These are phyloP conservation scores for Dryas drummondii DNA, from an alignment of 306 rosid species.

Conservation along the genomic window DNA sequence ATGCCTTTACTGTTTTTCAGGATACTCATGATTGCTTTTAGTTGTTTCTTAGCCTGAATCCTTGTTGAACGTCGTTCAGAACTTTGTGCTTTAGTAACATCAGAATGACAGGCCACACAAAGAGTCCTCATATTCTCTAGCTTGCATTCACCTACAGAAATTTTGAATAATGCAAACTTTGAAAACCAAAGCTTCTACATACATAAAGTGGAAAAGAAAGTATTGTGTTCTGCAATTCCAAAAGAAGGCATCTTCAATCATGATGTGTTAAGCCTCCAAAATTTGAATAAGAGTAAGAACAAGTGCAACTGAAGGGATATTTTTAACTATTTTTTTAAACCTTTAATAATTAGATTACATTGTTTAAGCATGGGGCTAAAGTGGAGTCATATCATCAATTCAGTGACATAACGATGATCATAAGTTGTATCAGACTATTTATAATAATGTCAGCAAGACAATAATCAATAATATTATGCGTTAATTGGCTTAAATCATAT, in stretches of 20 bases:
- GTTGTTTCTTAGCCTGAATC: slow-evolving; percentile 76
- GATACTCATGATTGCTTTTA: slow-evolving; percentile 50
- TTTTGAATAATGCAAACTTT: background rate
- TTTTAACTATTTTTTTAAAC: background rate
- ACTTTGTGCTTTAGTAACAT: slow-evolving; percentile 76
- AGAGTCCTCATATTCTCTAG: slow-evolving; percentile 94
- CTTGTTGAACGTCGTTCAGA: slow-evolving; percentile 66
- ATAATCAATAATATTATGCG: background rate
- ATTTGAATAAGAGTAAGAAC: background rate
- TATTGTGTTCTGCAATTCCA: background rate
- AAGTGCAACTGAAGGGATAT: background rate
- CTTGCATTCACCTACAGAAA: slow-evolving; percentile 70
- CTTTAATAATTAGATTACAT: background rate
- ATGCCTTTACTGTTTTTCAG: slow-evolving; percentile 32
- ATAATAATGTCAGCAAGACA: background rate
- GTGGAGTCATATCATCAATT: background rate
- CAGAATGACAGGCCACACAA: slow-evolving; percentile 86
- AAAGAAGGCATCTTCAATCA: background rate
- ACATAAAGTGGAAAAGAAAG: background rate
- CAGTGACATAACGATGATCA: background rate
- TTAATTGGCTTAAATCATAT: background rate
- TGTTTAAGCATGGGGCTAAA: background rate
- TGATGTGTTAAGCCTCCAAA: background rate
- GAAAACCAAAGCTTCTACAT: slow-evolving; percentile 7
- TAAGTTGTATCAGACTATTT: background rate